Base-by-base conservation (phyloP, 176 grass and related monocot genomes). In the Elymus sibiricus region DNA sequence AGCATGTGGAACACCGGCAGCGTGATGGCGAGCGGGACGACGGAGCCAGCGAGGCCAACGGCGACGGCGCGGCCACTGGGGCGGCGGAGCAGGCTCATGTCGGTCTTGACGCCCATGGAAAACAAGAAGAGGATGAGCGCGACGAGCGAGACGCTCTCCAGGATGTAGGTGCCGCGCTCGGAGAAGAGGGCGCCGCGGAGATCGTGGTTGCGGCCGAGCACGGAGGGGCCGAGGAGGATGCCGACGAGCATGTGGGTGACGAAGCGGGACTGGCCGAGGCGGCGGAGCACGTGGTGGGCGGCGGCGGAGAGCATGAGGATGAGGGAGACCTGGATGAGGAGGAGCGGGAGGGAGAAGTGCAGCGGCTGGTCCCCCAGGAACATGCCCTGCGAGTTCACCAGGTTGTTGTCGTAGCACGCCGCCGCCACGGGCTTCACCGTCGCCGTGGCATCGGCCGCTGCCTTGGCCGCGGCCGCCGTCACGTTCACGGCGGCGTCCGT, bases 51-150 rank as follows among this genome's bases (percentile, higher is more conserved):
- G 28, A 87, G 28, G 68, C 90, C 92, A 8, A 97, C 89, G 82
- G 84, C 88, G 13, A 97, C 17, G 12, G 92, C 88, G 12, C 81
- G 74, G 11, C 74, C 80, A 16, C 85, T 84, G 44, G 92, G 92
- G 13, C 88, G 90, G 13, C 72, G 81, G 58, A 94, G 67, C 1
- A 94, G 53, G 84, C 62, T 68, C 4, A 97, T 56, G 74, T 97
- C 92, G 4, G 92, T 97, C 78, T 94, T 94, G 81, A 94, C 88
- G 51, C 92, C 90, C 84, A 92, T 85, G 69, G 90, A 87, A 81
- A 97, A 97, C 43, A 97, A 66, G 55, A 92, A 97, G 15, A 97
- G 88, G 15, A 94, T 90, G 38, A 97, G 82, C 10, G 89, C 90
- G 4, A 94, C 78, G 29, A 97, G 84, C 0, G 90, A 92, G 12